These are phyloP conservation scores for Apiospora pterosperma DNA, from an alignment of 2,329 filamentous ascomycete species.

Conservation along the genomic window DNA sequence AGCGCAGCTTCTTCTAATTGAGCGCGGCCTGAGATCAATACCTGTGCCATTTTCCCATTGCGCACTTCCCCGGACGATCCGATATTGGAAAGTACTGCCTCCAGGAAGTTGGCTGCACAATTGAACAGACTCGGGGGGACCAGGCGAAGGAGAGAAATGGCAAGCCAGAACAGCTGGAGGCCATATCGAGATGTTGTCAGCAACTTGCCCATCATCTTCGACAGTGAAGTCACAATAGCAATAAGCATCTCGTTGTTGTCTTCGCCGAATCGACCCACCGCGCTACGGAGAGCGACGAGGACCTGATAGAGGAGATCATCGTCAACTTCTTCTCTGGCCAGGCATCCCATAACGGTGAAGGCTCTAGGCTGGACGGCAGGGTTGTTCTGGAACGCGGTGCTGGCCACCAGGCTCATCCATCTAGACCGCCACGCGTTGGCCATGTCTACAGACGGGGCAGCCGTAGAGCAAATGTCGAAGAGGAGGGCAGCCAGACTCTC, in stretches of 20 bases:
- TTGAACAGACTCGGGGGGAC: constrained; percentile 63
- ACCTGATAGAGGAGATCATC: constrained; percentile 71
- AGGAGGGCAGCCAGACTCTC: constrained; percentile 60
- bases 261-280: constrained; percentile 61
- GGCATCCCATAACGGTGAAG: constrained; percentile 68
- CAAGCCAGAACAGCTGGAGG: constrained; percentile 67
- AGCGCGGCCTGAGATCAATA: constrained; percentile 57
- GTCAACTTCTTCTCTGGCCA: constrained; percentile 69
- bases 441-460: constrained; percentile 61
- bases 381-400: constrained; percentile 71
- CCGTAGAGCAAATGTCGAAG: constrained; percentile 61
- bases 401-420: constrained; percentile 72
- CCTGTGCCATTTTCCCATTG: constrained; percentile 55
- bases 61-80: constrained; percentile 57
- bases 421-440: constrained; percentile 67
- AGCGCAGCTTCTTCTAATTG: constrained; percentile 61
- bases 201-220: constrained; percentile 69
- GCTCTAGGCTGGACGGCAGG: constrained; percentile 67
- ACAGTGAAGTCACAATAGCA: constrained; percentile 63
- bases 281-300: constrained; percentile 63
- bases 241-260: constrained; percentile 67
- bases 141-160: constrained; percentile 62
- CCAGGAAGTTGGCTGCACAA: constrained; percentile 61
- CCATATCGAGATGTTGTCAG: constrained; percentile 65
- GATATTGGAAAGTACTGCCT: constrained; percentile 63